These are phyloP conservation scores for Phytopythium montanum DNA, from an alignment of 352 stramenopile species.

Conservation along the genomic window DNA sequence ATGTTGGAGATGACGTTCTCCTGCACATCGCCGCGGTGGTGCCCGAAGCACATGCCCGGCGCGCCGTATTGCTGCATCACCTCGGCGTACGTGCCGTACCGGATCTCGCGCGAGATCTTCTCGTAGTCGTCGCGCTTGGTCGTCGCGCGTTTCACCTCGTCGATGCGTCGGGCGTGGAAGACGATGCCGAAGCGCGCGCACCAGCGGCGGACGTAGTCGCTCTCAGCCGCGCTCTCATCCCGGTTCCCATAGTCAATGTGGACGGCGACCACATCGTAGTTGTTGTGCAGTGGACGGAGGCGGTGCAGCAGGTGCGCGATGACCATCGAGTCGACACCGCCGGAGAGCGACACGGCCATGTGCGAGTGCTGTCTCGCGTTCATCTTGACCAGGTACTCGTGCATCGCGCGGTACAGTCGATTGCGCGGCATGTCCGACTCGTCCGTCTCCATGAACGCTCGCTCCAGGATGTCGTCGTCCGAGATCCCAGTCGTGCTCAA, in stretches of 20 bases:
- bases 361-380: conserved; percentile 30
- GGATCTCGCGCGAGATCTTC: conserved; percentile 89
- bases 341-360: conserved; percentile 91
- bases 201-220: conserved; percentile 91
- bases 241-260: conserved; percentile 98
- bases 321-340: conserved; percentile 98
- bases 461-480: conserved; percentile 75
- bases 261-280: conserved; percentile 81
- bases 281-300: conserved; percentile 57
- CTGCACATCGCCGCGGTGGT: conserved; percentile 96
- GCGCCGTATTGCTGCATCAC: conserved; percentile 66
- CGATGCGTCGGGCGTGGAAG: conserved; percentile 86
- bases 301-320: conserved; percentile 91
- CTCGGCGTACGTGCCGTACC: conserved; percentile 91
- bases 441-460: conserved; percentile 55
- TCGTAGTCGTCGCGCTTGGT: conserved; percentile 96
- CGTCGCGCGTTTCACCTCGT: conserved; percentile 89
- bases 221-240: conserved; percentile 89
- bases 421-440: conserved; percentile 68
- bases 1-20: conserved; percentile 99
- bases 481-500: conserved; percentile 11
- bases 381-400: conserved; percentile 63
- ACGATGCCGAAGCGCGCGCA: conserved; percentile 74
- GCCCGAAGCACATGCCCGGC: conserved; percentile 94
- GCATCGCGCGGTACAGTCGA: conserved; percentile 60